Base-by-base conservation (phyloP, 768 basidiomycete genomes). In the Mycena sanguinolenta region DNA sequence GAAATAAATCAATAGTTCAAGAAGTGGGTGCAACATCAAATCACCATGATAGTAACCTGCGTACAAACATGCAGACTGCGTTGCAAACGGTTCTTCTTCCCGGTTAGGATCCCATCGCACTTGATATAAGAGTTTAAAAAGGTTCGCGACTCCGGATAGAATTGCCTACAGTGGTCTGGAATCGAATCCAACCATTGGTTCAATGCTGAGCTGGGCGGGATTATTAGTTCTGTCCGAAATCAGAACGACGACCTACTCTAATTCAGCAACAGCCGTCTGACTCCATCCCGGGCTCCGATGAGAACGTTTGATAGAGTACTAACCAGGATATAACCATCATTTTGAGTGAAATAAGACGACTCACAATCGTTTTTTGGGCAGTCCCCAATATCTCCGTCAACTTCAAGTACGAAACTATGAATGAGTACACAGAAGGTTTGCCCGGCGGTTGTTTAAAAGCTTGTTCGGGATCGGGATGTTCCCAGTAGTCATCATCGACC, bases 401-500 rank as follows among this genome's bases (percentile, higher is more conserved):
- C 66, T 85, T 86, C 59, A 89, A 75, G 28, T 77, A 78, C 50
- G 75, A 78, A 55, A 82, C 79, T 64, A 87, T 87, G 65, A 79
- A 83, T 0, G 87, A 68, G 5, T 86, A 63, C 2, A 73, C 72
- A 6, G 86, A 84, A 0, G 87, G 85, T 68, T 84, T 84, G 7
- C 80, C 83, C 3, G 79, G 73, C 0, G 90, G 90, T 67, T 90
- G 90, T 44, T 82, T 81, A 76, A 88, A 89, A 4, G 79, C 76
- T 36, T 78, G 77, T 9, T 78, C 77, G 0, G 82, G 81, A 34
- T 84, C 85, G 42, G 73, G 80, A 65, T 78, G 79, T 8, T 83
- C 82, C 89, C 89, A 91, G 59, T 85, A 90, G 46, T 90, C 89
- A 73, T 91, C 90, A 63, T 91, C 90, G 7, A 87, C 85, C 13